Base-by-base conservation (phyloP, 108 stramenopile species). In the Cyclotella kingstonii region DNA sequence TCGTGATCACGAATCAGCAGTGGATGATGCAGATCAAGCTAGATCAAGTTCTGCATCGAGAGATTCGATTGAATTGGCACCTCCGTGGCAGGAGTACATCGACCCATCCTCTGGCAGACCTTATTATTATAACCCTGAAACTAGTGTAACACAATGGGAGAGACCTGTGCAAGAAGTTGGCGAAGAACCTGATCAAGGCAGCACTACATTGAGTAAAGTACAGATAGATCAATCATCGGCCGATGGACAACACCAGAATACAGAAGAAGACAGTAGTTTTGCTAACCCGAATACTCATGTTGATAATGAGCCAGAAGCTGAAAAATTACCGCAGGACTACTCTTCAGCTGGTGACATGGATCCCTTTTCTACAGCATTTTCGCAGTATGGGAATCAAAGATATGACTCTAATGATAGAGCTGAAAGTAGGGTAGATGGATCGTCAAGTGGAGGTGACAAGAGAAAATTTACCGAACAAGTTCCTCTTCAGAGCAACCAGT, bases 81-180 rank as follows among this genome's bases (percentile, higher is more conserved):
- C 47, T 21, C 81, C 81, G 22, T 91, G 90, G 90, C 75, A 70
- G 31, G 90, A 88, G 53, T 77, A 88, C 50, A 67, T 86, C 33
- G 90, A 91, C 70, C 87, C 80, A 9, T 58, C 79, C 2, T 84
- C 82, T 8, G 91, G 91, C 8, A 68, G 70, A 27, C 54, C 73
- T 12, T 92, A 92, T 68, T 92, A 92, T 51, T 85, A 87, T 70
- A 83, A 92, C 56, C 62, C 81, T 26, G 48, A 39, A n/a, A 79
- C 80, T 46, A 84, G 91, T 12, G 85, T 86, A 15, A 88, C 91
- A 9, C 84, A 86, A 27, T 93, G 91, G 91, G 88, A 93, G 34
- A 66, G 87, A 30, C 90, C 90, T 21, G 63, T 36, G 35, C 35
- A 23, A 23, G 53, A 22, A 40, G 33, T 30, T 0, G 2, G 6